Base-by-base conservation (phyloP, 2,329 filamentous ascomycete genomes). In the Microcyclosporella mali region DNA sequence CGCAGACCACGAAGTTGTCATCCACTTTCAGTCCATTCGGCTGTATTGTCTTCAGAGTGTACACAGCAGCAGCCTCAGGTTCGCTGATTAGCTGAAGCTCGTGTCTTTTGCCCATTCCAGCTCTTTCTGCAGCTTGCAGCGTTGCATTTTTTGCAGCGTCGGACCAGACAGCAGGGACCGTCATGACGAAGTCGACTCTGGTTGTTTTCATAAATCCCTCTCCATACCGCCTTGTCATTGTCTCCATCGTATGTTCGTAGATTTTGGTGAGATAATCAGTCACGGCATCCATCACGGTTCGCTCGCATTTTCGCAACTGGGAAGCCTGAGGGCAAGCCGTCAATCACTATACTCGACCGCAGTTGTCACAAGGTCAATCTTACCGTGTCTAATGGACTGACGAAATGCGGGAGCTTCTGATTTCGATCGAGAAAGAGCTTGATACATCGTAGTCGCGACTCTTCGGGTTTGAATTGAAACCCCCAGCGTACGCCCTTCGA, bases 81-180 rank as follows among this genome's bases (percentile, higher is more conserved):
- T 89, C 85, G 52, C 81, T 85, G 46, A 89, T 87, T 72, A 89
- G 82, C 66, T 85, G 82, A 49, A 89, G 78, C 43, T 84, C 77
- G 31, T 78, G 77, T 43, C 76, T 75, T 15, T 63, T 75, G 3
- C 85, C 85, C 82, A 90, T 87, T 3, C 85, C 86, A 0, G 85
- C 86, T 45, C 80, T 71, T 66, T 88, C 82, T 9, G 85, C 85
- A 4, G 85, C 86, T 59, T 84, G 78, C 37, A 88, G 66, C 2
- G 85, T 90, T 4, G 84, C 85, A 62, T 88, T 85, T 68, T 89
- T 90, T n/a, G 85, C 86, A 0, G 83, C 78, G 61, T 92, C 86
- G 17, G 81, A 86, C 86, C 86, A 92, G 6, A 90, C 84, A 6
- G 86, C 86, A 7, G 86, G 86, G 39, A 85, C 86, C 1, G 85